Conservation (phyloP, 75 land plant genomes). For the Ceratopteris richardii region DNA sequence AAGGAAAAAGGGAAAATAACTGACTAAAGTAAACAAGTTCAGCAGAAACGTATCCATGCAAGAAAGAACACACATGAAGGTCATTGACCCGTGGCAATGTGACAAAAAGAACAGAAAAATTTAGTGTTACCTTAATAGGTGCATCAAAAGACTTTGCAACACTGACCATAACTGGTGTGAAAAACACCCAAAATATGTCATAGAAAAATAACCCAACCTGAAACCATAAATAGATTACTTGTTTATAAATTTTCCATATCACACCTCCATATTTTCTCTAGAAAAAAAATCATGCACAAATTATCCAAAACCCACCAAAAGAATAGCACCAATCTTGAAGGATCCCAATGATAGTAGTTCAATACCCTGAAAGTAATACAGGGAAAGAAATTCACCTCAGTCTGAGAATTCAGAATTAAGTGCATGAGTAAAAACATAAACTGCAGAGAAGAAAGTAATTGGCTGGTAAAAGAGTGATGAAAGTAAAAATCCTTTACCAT, state of each 20-base stretch:
- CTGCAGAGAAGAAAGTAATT: too few relatives aligned
- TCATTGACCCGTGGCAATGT: too few relatives aligned
- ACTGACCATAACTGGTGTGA: slow-evolving; percentile 99
- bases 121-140: slow-evolving; percentile 73
- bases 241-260: not conserved
- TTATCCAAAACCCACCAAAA: slow-evolving; percentile 52
- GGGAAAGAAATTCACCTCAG: too few relatives aligned
- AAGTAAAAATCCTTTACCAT: too few relatives aligned
- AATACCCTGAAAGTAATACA: slow-evolving; percentile 99
- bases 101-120: not conserved
- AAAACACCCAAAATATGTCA: slow-evolving; percentile 99
- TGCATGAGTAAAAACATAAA: too few relatives aligned
- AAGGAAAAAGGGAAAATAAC: not conserved
- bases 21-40: not conserved
- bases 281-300: too few relatives aligned
- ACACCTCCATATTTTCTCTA: too few relatives aligned
- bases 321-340: slow-evolving; percentile 92
- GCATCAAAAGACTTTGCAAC: slow-evolving; percentile 99
- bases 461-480: too few relatives aligned
- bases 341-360: slow-evolving; percentile 98
- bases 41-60: too few relatives aligned
- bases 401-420: too few relatives aligned
- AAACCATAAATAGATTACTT: slow-evolving; percentile 5
- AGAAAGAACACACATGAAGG: not conserved
- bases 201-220: slow-evolving; percentile 95